Base-by-base conservation (phyloP, 2,329 filamentous ascomycete species). In the Claviceps monticola region DNA sequence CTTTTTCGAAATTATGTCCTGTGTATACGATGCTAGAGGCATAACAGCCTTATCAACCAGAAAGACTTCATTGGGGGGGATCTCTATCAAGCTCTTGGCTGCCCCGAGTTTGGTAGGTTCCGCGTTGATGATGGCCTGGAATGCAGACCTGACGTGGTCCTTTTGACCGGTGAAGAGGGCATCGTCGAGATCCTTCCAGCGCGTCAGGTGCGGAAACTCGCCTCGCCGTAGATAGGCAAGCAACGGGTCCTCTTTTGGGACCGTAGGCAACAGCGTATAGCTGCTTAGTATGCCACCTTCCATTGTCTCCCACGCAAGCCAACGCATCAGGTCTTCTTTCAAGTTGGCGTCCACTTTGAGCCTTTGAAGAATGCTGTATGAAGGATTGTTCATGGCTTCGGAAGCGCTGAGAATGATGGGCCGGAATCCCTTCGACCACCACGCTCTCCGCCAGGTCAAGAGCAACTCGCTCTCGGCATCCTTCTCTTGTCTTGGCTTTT, bases 291-390 rank as follows among this genome's bases (percentile, higher is more conserved):
- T 70, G 1, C 93, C 93, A 17, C 83, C 84, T 13, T 84, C 84
- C 87, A 95, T 93, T 54, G 84, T 83, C 51, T 88, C 88, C 90
- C 91, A 98, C 0, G 91, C 91, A 55, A 96, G 70, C 89, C 89
- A 96, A 56, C 85, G 76, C 73, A 87, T 82, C 36, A 96, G 62
- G 56, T 94, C 87, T 14, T 70, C 71, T 64, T 84, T 82, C 54
- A 93, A 66, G 1, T 70, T 71, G 0, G 74, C 63, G n/a, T 82
- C 74, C 34, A 89, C 61, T n/a, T 79, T 70, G 53, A 80, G 66
- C 37, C 66, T 66, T 64, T 89, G 83, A 50, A 95, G 70, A 50
- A 82, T 74, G 57, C 82, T 74, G 64, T 91, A 95, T 19, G 86
- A 69, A 1, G 86, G 86, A 62, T 95, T 93, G 61, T 82, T 82